phyloP scores from a whole-genome alignment of 2,329 filamentous ascomycete species.

The Exophiala mesophila region DNA sequence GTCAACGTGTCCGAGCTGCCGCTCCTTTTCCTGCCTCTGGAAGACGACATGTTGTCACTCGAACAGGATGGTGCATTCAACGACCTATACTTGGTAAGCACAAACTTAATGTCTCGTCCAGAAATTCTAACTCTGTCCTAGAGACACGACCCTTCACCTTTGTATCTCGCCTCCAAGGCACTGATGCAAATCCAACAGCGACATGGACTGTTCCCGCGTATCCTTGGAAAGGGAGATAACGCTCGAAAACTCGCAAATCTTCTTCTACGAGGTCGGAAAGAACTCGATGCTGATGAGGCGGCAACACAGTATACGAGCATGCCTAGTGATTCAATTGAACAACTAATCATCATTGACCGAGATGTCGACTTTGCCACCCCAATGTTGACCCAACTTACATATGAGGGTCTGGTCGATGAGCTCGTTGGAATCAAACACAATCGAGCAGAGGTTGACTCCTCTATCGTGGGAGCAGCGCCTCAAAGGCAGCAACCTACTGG shows the following conservation, averaged over 20 bases:
- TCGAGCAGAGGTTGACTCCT: conserved; percentile 86
- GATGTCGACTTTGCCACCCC: conserved; percentile 91
- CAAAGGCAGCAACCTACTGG: conserved; percentile 50
- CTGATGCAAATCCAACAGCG: conserved; percentile 91
- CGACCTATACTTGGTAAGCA: conserved; percentile 71
- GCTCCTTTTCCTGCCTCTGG: conserved; percentile 83
- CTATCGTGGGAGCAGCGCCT: conserved; percentile 72
- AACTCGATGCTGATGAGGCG: conserved; percentile 71
- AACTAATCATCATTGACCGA: conserved; percentile 88
- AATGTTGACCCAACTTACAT: conserved; percentile 89
- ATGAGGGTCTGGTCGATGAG: conserved; percentile 93
- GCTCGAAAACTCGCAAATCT: conserved; percentile 84
- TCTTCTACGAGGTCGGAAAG: conserved; percentile 84
- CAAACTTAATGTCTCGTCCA: background rate
- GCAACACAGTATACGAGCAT: conserved; percentile 44
- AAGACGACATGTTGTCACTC: conserved; percentile 84
- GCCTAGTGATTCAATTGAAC: conserved; percentile 83
- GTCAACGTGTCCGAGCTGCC: conserved; percentile 83
- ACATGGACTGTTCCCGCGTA: conserved; percentile 88
- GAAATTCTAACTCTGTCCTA: conserved; percentile 29
- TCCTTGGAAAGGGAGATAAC: conserved; percentile 93
- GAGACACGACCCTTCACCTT: conserved; percentile 84
- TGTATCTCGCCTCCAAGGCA: conserved; percentile 81
- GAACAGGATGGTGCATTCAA: conserved; percentile 82
- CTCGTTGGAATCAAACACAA: conserved; percentile 88